These are phyloP conservation scores for Babesia gibsoni DNA, from an alignment of 169 alveolate species.

Conservation along the genomic window DNA sequence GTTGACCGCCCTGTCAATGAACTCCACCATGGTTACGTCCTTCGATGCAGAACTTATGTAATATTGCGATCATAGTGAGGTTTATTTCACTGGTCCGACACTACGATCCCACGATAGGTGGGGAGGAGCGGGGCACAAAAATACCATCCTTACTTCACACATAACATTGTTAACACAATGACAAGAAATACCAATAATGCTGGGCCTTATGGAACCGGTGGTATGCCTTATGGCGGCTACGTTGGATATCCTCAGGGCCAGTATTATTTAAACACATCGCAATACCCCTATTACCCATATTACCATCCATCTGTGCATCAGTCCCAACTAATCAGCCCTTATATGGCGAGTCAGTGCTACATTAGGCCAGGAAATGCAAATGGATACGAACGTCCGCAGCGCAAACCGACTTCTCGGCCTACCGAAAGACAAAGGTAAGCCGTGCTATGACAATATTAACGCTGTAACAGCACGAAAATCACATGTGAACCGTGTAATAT, in stretches of 20 bases:
- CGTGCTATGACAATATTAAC: background rate
- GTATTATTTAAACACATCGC: conserved; percentile 1
- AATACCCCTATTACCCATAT: background rate
- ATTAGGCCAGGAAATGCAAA: no score
- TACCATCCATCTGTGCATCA: no score
- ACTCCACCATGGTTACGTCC: conserved; percentile 21
- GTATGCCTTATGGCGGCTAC: conserved; percentile 13
- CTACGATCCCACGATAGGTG: background rate
- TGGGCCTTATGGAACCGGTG: background rate
- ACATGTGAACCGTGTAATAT: conserved; percentile 61
- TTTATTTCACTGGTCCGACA: background rate
- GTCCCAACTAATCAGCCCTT: no score
- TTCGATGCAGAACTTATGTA: background rate
- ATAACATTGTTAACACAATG: background rate
- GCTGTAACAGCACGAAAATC: background rate
- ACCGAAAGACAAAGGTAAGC: background rate
- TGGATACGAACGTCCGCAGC: conserved; percentile 7
- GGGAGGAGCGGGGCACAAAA: background rate
- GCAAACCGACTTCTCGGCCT: background rate
- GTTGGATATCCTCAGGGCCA: background rate
- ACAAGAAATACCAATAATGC: background rate
- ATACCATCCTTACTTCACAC: background rate
- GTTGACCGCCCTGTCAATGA: conserved; percentile 15
- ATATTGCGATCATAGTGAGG: background rate
- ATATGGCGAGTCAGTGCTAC: no score